Percentiles rank a stretch among this genome's conserved stretches.
Evolutionary conservation across 257 asterid species (phyloP).

Genomic region (Nicotiana knightiana): DNA sequence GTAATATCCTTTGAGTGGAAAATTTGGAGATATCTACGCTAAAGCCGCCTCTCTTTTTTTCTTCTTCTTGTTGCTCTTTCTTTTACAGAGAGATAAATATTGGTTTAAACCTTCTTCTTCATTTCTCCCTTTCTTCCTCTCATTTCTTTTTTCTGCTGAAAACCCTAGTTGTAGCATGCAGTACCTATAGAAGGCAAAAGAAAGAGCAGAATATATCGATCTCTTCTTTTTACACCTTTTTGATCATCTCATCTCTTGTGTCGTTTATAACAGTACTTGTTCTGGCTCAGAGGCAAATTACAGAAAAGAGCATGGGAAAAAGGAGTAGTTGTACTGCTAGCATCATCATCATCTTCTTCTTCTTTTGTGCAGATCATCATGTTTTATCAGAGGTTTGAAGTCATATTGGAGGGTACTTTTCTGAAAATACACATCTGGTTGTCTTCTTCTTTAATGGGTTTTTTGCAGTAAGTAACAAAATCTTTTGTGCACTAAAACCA

Average conservation of each 20-base stretch:
- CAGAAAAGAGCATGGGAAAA: not conserved
- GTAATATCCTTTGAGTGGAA: slow-evolving; percentile 38
- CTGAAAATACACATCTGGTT: not conserved
- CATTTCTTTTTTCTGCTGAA: not conserved
- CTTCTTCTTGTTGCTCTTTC: slow-evolving; percentile 10
- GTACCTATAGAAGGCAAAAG: not conserved
- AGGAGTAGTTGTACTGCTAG: not conserved
- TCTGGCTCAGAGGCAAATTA: not conserved
- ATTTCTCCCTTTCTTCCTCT: not conserved
- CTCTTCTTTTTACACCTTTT: not conserved
- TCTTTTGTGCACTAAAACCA: slow-evolving; percentile 4
- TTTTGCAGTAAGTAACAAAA: not conserved
- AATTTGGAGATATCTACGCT: slow-evolving; percentile 14
- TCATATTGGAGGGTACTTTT: not conserved
- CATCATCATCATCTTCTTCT: not conserved
- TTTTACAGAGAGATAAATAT: slow-evolving; percentile 8
- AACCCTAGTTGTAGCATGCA: not conserved
- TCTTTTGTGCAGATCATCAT: not conserved
- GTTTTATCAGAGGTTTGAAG: not conserved
- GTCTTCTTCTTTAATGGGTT: not conserved
- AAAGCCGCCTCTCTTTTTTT: slow-evolving; percentile 23
- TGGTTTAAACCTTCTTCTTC: slow-evolving; percentile 2
- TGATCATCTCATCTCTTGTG: not conserved
- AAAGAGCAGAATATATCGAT: not conserved
- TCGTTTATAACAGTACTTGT: not conserved